These are phyloP conservation scores for Flaveria floridana DNA, from an alignment of 140 eudicot species.

Conservation along the genomic window DNA sequence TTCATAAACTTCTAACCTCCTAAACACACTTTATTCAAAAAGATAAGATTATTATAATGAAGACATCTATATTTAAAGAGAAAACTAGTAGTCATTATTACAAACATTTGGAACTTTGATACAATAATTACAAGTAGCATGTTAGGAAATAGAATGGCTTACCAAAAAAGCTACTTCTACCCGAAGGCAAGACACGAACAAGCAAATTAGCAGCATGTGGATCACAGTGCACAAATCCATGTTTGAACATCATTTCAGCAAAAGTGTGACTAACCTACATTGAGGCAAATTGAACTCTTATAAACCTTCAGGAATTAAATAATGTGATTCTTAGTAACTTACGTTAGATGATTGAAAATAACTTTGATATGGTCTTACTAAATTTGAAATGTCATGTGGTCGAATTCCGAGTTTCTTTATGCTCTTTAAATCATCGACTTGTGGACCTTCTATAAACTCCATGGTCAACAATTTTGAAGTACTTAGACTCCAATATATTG, in stretches of 20 bases:
- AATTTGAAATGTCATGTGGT: slow-evolving; percentile 69
- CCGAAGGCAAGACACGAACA: slow-evolving; percentile 78
- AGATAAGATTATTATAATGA: background rate
- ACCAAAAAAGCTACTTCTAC: slow-evolving; percentile 58
- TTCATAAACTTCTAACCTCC: slow-evolving; percentile 8
- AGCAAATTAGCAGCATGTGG: slow-evolving; percentile 95
- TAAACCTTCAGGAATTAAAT: slow-evolving; percentile 14
- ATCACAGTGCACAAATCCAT: slow-evolving; percentile 98
- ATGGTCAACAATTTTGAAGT: slow-evolving; percentile 85
- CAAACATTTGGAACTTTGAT: background rate
- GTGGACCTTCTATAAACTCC: slow-evolving; percentile 88
- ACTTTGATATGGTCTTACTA: slow-evolving; percentile 43
- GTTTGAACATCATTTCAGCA: slow-evolving; percentile 98
- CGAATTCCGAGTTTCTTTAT: slow-evolving; percentile 63
- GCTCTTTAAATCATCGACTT: slow-evolving; percentile 61
- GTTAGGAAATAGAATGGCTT: slow-evolving; percentile 21
- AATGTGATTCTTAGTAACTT: slow-evolving; percentile 24
- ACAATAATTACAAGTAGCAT: background rate
- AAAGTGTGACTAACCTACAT: slow-evolving; percentile 81
- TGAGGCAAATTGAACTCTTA: slow-evolving; percentile 18
- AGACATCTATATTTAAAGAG: background rate
- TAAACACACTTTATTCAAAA: background rate
- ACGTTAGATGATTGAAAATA: background rate
- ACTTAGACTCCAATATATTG: slow-evolving; percentile 64
- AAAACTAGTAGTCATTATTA: background rate